Base-by-base conservation (phyloP, 257 asterid genomes). In the Scutellaria baicalensis region DNA sequence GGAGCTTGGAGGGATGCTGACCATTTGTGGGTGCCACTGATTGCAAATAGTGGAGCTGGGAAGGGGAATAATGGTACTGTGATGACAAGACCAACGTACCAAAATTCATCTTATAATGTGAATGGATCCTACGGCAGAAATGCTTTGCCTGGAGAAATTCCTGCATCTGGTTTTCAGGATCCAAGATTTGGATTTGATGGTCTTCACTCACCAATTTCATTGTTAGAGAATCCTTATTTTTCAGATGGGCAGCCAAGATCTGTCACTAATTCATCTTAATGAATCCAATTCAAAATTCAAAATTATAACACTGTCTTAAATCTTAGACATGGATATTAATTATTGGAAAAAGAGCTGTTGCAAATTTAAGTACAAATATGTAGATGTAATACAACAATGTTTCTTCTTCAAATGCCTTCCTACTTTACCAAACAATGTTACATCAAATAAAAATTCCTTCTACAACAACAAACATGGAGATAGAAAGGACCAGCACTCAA, bases 131-230 rank as follows among this genome's bases (percentile, higher is more conserved):
- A 81, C 66, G 85, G 86, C 14, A 64, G 84, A 63, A 88, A 82
- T 50, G 64, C 78, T 39, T 66, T 83, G 62, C 74, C 88, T 43
- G 88, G 88, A 38, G 95, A 88, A 56, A 51, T 77, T 51, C 81
- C 81, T 72, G 78, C 84, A 8, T 78, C 86, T 54, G 81, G 84
- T 40, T 85, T 79, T 80, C 92, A 84, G 75, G 92, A 89, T 48
- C 89, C 88, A 9, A 82, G 89, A 65, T 86, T 36, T 70, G 85
- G 79, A 11, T 86, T 66, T 74, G 93, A 89, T 72, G 90, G 90
- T 48, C 20, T 82, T 36, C 84, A 65, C 31, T 83, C 94, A 9
- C 90, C 88, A 9, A 45, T 80, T 47, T 86, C 95, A 50, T 87
- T 92, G 96, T 44, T 80, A 44, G 96, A 89, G 49, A 64, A 65